Evolutionary conservation across 2,329 filamentous ascomycete genomes (phyloP).

Genomic region (Scedosporium apiospermum): DNA sequence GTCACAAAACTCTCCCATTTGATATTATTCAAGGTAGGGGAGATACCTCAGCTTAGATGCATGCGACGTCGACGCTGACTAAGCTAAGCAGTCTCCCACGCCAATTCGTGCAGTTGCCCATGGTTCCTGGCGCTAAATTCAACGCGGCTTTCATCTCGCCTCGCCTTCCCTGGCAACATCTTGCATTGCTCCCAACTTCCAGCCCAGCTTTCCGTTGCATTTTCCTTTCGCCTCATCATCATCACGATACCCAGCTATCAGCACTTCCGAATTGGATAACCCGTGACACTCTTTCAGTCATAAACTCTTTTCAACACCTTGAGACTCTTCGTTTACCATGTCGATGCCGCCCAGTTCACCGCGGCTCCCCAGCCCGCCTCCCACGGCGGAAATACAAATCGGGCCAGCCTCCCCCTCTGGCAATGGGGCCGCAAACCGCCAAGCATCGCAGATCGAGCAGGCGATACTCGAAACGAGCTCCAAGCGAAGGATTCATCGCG

Average conservation of each 20-base stretch:
- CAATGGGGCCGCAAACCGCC: constrained; percentile 41
- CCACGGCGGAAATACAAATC: constrained; percentile 89
- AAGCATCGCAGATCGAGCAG: constrained; percentile 53
- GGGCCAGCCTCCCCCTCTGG: constrained; percentile 66
- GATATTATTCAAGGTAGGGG: no score
- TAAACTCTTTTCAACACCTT: not conserved
- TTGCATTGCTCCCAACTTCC: not conserved
- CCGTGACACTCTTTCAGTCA: not conserved
- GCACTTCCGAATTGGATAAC: not conserved
- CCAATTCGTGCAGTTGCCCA: no score
- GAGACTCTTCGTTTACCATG: constrained; percentile 28
- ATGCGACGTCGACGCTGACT: no score
- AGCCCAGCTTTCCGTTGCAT: not conserved
- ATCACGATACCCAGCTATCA: not conserved
- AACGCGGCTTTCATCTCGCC: no score
- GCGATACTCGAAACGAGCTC: constrained; percentile 62
- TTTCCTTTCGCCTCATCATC: not conserved
- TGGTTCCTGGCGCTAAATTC: no score
- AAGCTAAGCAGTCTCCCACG: no score
- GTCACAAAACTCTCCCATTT: no score
- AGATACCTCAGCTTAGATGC: no score
- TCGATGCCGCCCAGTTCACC: constrained; percentile 67
- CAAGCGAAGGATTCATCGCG: constrained; percentile 78
- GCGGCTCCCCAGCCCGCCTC: constrained; percentile 87
- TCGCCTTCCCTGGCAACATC: not conserved